These are phyloP conservation scores for Aspergillus amoenus DNA, from an alignment of 2,329 filamentous ascomycete species.

Conservation along the genomic window DNA sequence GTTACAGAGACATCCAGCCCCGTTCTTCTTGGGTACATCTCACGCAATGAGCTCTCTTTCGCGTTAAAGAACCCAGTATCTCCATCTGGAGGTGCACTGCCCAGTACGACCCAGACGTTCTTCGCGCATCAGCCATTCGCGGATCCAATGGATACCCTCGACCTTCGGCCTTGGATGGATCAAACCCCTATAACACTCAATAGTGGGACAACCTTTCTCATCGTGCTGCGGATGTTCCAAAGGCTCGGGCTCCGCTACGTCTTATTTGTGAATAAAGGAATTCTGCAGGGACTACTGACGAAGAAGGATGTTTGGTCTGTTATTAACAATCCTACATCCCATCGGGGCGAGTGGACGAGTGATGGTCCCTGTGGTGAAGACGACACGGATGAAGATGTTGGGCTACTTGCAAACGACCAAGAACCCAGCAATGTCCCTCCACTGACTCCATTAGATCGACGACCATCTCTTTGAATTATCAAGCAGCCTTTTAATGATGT, in stretches of 20 bases:
- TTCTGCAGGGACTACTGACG: constrained; percentile 80
- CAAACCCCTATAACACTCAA: constrained; percentile 93
- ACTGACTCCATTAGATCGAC: constrained; percentile 23
- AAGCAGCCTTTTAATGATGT: neutral
- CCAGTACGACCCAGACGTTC: constrained; percentile 72
- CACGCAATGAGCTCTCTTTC: constrained; percentile 81
- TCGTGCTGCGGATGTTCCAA: constrained; percentile 93
- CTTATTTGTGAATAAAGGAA: constrained; percentile 78
- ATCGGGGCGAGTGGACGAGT: constrained; percentile 30
- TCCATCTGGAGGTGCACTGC: constrained; percentile 49
- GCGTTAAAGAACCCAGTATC: constrained; percentile 67
- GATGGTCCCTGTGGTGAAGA: constrained; percentile 26
- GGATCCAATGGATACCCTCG: constrained; percentile 74
- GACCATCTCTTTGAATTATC: constrained; percentile 29
- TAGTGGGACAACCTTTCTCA: constrained; percentile 70
- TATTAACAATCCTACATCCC: constrained; percentile 71
- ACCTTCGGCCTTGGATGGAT: constrained; percentile 97
- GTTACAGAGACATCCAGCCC: constrained; percentile 75
- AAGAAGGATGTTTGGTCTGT: constrained; percentile 98
- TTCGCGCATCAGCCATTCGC: constrained; percentile 82
- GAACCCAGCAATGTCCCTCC: constrained; percentile 32
- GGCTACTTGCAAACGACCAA: constrained; percentile 38
- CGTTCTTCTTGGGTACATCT: constrained; percentile 88
- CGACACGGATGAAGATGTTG: constrained; percentile 34
- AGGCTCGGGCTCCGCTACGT: constrained; percentile 90